A percentile compares a stretch with the other conserved stretches of the same genome.
phyloP scores from a whole-genome alignment of 2,329 filamentous ascomycete genomes.

The Paracorniculantispora psalliotae region DNA sequence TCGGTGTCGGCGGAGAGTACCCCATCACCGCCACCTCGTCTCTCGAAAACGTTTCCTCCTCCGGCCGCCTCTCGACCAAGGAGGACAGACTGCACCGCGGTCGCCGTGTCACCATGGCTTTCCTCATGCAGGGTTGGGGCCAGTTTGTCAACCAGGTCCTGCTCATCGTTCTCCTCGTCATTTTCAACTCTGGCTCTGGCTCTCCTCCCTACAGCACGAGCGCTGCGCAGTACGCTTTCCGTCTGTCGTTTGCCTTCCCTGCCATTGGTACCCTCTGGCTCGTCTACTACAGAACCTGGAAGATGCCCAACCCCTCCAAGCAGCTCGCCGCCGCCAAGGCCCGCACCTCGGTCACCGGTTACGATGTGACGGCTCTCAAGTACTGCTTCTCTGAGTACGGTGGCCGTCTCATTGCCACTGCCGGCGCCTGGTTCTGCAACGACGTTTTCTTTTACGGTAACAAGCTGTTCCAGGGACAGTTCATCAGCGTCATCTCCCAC shows the following conservation, averaged over 20 bases:
- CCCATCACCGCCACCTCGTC: constrained; percentile 94
- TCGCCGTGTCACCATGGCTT: constrained; percentile 90
- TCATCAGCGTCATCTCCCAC: constrained; percentile 76
- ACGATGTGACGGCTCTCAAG: constrained; percentile 78
- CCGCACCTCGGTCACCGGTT: constrained; percentile 82
- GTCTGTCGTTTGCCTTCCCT: constrained; percentile 85
- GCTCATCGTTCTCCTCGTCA: constrained; percentile 78
- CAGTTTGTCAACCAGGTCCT: constrained; percentile 92
- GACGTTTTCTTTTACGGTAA: constrained; percentile 99
- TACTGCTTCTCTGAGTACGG: constrained; percentile 80
- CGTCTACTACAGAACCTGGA: constrained; percentile 91
- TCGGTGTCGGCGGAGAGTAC: constrained; percentile 79
- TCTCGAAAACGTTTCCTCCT: constrained; percentile 84
- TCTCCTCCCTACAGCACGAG: constrained; percentile 71
- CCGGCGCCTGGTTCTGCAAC: constrained; percentile 90
- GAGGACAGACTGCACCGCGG: constrained; percentile 94
- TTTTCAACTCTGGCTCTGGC: constrained; percentile 76
- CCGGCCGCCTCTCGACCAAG: constrained; percentile 81
- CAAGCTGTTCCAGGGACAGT: constrained; percentile 92
- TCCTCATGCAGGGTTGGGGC: constrained; percentile 98
- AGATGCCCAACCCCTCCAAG: constrained; percentile 85
- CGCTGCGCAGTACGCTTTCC: constrained; percentile 86
- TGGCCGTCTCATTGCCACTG: constrained; percentile 78
- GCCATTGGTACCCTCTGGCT: constrained; percentile 90
- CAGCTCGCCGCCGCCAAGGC: constrained; percentile 79